These are phyloP conservation scores for Wickerhamomyces rabaulensis DNA, from an alignment of 805 yeast genomes.

Conservation along the genomic window DNA sequence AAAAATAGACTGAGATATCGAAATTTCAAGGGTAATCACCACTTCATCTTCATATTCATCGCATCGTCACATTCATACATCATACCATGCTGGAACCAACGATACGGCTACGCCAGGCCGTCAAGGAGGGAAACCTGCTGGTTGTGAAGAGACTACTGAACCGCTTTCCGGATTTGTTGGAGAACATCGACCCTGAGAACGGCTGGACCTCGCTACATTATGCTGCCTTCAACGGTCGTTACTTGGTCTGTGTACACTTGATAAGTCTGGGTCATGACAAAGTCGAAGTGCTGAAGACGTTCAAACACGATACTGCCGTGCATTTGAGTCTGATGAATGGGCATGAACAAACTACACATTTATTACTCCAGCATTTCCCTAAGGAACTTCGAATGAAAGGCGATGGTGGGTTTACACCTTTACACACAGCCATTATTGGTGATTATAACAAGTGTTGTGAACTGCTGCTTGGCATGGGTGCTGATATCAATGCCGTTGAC, in stretches of 20 bases:
- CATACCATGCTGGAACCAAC: conserved; percentile 54
- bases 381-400: conserved; percentile 45
- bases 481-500: conserved; percentile 70
- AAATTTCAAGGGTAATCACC: too few species aligned
- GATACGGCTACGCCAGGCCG: conserved; percentile 61
- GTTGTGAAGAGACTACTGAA: conserved; percentile 62
- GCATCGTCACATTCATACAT: neutral
- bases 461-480: conserved; percentile 66
- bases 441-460: conserved; percentile 62
- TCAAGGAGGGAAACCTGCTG: conserved; percentile 54
- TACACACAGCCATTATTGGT: conserved; percentile 60
- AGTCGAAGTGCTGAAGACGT: conserved; percentile 45
- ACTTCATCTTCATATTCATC: neutral
- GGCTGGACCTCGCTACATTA: conserved; percentile 87
- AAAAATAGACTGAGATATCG: too few species aligned
- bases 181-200: conserved; percentile 59
- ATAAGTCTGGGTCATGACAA: conserved; percentile 53
- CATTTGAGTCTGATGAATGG: conserved; percentile 64
- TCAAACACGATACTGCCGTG: conserved; percentile 56
- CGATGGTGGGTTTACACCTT: conserved; percentile 49
- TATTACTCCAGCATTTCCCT: conserved; percentile 62
- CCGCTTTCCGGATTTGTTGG: conserved; percentile 63
- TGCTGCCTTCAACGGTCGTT: conserved; percentile 70
- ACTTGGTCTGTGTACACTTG: conserved; percentile 57
- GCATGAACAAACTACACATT: conserved; percentile 68